These are phyloP conservation scores for Gonium pectorale DNA, from an alignment of 139 green algal species.

Conservation along the genomic window DNA sequence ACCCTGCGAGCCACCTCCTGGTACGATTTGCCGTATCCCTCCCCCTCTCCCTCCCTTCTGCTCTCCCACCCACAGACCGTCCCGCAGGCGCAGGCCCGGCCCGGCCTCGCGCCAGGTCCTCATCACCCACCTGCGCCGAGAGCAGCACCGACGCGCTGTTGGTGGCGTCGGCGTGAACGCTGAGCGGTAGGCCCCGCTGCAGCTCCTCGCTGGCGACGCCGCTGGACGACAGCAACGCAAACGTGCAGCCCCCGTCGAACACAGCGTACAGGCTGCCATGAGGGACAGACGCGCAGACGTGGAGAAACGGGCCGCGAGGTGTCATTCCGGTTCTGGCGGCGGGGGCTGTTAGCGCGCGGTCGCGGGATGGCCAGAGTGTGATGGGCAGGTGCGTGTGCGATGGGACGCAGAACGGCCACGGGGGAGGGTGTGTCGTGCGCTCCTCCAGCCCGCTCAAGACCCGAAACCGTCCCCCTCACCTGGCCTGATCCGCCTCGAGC, in stretches of 20 bases:
- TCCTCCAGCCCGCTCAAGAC: not conserved
- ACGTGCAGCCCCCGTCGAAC: not conserved
- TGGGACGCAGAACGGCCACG: not conserved
- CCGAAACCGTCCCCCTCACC: not conserved
- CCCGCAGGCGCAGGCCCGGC: too few relatives aligned
- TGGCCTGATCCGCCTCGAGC: not conserved
- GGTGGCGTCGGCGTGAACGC: not conserved
- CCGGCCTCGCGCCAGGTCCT: too few relatives aligned
- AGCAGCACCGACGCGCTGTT: conserved; percentile 1
- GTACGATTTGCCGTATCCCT: not conserved
- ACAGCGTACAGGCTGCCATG: conserved; percentile 1
- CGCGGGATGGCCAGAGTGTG: too few relatives aligned
- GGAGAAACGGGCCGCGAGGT: not conserved
- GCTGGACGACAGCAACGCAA: not conserved
- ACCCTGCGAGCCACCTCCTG: too few relatives aligned
- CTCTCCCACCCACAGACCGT: too few relatives aligned
- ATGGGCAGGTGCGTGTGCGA: not conserved
- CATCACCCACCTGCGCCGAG: not conserved
- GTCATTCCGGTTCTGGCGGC: not conserved
- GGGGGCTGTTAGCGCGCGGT: too few relatives aligned
- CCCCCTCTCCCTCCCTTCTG: not conserved
- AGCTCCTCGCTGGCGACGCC: conserved; percentile 9
- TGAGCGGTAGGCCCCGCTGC: not conserved
- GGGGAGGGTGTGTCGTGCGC: not conserved
- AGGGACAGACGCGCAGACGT: not conserved